Conservation (phyloP, 805 yeast species). For the Ogataea kodamae region DNA sequence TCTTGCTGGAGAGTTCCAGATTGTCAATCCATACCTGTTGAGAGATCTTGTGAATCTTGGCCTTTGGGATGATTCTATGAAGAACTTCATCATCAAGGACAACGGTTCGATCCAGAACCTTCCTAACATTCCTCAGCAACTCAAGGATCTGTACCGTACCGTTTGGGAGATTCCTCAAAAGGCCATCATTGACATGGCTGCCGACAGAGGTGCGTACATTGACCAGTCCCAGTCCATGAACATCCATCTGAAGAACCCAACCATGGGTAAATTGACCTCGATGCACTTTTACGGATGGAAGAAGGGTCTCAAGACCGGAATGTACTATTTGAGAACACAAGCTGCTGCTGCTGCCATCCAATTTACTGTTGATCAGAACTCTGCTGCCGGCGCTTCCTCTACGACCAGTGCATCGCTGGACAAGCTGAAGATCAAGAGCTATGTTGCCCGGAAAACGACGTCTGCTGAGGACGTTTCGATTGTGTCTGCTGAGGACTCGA, state of each 20-base stretch:
- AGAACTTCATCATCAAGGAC: constrained; percentile 51
- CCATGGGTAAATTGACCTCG: constrained; percentile 95
- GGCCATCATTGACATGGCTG: constrained; percentile 59
- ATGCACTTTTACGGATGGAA: constrained; percentile 99
- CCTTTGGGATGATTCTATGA: constrained; percentile 55
- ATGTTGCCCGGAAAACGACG: constrained; percentile 31
- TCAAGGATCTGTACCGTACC: constrained; percentile 54
- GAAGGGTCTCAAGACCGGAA: constrained; percentile 97
- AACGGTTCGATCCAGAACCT: constrained; percentile 57
- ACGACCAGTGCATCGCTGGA: constrained; percentile 27
- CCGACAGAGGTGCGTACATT: constrained; percentile 75
- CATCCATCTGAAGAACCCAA: constrained; percentile 86
- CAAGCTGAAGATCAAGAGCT: constrained; percentile 33
- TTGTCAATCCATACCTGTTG: constrained; percentile 56
- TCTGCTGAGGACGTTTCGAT: constrained; percentile 30
- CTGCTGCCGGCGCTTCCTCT: constrained; percentile 30
- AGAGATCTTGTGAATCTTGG: constrained; percentile 57
- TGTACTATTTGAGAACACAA: constrained; percentile 97
- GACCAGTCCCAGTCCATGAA: constrained; percentile 94
- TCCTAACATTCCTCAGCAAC: constrained; percentile 51
- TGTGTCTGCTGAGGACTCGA: constrained; percentile 31
- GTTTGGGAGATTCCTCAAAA: constrained; percentile 63
- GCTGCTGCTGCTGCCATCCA: constrained; percentile 98
- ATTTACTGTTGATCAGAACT: constrained; percentile 68
- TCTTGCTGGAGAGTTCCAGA: constrained; percentile 61